phyloP scores from a whole-genome alignment of 148 eudicot genomes.

The Rhododendron ferrugineum region DNA sequence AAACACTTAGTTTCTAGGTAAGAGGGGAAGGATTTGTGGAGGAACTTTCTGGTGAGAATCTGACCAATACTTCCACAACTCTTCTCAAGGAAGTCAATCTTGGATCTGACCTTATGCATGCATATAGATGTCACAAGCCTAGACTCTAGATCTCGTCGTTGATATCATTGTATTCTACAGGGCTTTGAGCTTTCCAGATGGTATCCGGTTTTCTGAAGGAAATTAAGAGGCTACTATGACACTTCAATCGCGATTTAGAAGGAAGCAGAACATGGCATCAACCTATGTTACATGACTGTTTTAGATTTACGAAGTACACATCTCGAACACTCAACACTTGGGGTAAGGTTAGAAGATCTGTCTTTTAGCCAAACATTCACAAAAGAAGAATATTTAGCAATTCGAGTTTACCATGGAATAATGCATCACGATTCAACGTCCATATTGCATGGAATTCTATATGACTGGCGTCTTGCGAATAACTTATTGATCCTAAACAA shows the following conservation, averaged over 20 bases:
- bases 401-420: not conserved
- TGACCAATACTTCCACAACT: conserved; percentile 81
- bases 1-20: conserved; percentile 39
- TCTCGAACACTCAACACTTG: not conserved
- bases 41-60: conserved; percentile 83
- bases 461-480: not conserved
- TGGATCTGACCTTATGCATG: not conserved
- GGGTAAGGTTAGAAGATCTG: not conserved
- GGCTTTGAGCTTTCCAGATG: not conserved
- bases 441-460: not conserved
- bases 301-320: not conserved
- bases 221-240: not conserved
- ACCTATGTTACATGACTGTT: not conserved
- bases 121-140: not conserved
- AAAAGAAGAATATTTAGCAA: not conserved
- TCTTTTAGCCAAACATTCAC: not conserved
- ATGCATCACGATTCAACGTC: not conserved
- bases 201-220: not conserved
- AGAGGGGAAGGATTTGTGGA: conserved; percentile 78
- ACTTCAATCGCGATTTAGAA: not conserved
- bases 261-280: not conserved
- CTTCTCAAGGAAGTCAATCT: conserved; percentile 90
- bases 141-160: not conserved
- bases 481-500: not conserved
- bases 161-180: not conserved